Evolutionary conservation across 106 monocot genomes (phyloP).

Genomic region (Chionographis japonica): DNA sequence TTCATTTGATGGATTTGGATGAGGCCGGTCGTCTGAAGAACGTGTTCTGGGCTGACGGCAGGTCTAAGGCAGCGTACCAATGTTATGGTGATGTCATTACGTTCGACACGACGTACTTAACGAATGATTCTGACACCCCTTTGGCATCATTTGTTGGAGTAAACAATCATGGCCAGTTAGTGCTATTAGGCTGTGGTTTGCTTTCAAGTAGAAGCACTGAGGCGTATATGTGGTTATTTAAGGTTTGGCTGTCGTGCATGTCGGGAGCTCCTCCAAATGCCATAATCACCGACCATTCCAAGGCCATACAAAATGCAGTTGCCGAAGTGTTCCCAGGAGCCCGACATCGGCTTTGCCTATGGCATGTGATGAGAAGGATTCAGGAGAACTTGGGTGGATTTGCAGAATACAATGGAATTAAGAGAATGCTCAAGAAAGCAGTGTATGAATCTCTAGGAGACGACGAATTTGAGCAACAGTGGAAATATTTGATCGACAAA

Average conservation of each 20-base stretch:
- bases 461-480: constrained; percentile 38
- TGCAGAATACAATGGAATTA: constrained; percentile 34
- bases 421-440: constrained; percentile 29
- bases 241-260: constrained; percentile 37
- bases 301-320: constrained; percentile 38
- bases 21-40: constrained; percentile 28
- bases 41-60: constrained; percentile 48
- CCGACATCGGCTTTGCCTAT: constrained; percentile 27
- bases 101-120: constrained; percentile 29
- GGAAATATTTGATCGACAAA: constrained; percentile 32
- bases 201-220: constrained; percentile 24
- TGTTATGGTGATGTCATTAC: constrained; percentile 42
- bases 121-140: constrained; percentile 37
- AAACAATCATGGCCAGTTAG: constrained; percentile 45
- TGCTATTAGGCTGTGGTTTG: constrained; percentile 40
- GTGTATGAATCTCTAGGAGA: constrained; percentile 24
- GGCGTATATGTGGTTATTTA: constrained; percentile 32
- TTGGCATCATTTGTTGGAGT: constrained; percentile 34
- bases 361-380: constrained; percentile 30
- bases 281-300: constrained; percentile 36
- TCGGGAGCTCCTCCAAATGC: constrained; percentile 26
- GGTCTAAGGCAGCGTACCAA: constrained; percentile 34
- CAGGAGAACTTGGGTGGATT: constrained; percentile 33
- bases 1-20: constrained; percentile 46
- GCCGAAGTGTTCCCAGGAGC: constrained; percentile 30